Evolutionary conservation across 75 land plant genomes (phyloP).

Genomic region (Larix kaempferi): DNA sequence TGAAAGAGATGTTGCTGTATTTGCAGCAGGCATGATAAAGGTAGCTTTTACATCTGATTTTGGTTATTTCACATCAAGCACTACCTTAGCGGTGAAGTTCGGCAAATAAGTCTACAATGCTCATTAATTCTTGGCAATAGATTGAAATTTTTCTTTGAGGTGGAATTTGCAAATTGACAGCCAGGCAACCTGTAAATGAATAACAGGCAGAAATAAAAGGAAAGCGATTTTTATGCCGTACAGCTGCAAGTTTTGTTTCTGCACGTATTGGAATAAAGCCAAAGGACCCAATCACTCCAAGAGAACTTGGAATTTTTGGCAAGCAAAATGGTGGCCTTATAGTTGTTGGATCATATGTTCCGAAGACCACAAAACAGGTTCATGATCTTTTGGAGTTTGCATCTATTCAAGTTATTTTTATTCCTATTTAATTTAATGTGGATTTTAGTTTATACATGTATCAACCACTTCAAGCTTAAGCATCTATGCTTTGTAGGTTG

Average conservation of each 20-base stretch:
- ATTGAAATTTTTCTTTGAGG: neutral
- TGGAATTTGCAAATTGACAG: neutral
- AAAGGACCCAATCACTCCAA: constrained; percentile 66
- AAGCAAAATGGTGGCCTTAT: constrained; percentile 76
- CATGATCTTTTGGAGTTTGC: neutral
- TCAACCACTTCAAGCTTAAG: constrained; percentile 3
- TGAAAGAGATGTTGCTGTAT: constrained; percentile 95
- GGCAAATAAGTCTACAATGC: neutral
- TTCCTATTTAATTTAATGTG: neutral
- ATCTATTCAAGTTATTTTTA: neutral
- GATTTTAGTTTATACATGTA: constrained; percentile 2
- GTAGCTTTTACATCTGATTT: constrained; percentile 20
- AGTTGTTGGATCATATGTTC: constrained; percentile 98
- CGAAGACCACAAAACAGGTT: constrained; percentile 98
- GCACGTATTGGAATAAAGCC: constrained; percentile 83
- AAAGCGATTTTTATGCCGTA: constrained; percentile 89
- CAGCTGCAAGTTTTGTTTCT: constrained; percentile 99
- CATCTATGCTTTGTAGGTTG: constrained; percentile 51
- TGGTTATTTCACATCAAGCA: neutral
- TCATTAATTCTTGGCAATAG: neutral
- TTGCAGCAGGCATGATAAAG: constrained; percentile 97
- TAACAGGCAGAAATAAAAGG: constrained; percentile 92
- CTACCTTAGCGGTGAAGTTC: neutral
- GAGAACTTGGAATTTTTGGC: constrained; percentile 55
- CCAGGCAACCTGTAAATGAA: neutral